Evolutionary conservation across 108 stramenopile genomes (phyloP), one percentile per base, ranked within the genome.

Genomic region (Skeletonema costatum): DNA sequence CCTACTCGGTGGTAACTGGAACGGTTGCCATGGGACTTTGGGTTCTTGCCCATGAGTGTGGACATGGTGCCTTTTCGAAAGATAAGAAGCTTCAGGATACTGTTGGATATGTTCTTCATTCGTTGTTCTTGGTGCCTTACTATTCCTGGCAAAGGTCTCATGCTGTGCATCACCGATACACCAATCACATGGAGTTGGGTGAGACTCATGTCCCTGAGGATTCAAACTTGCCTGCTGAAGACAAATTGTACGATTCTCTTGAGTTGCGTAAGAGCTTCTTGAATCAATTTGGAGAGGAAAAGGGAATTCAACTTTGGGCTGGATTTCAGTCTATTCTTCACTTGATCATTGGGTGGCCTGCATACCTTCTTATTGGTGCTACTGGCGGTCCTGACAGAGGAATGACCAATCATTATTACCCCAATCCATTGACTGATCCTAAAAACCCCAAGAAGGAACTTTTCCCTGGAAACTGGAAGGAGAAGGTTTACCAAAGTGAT

Each of bases 21-120:
- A 94, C 96, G 2, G 97, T 97, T 30, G 87, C 95, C 64, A 98
- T 98, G 81, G 98, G 99, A 39, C 80, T 98, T 19, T 99, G 99
- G 99, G 99, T 99, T 1, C 67, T 99, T 48, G 97, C 97, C 1
- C 99, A 99, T 71, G 99, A 99, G 77, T 99, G 99, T 80, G 99
- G 97, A 21, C 99, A 99, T 77, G 97, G 97, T 48, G 96, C 97
- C 46, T 99, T 98, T 77, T 93, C 93, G 62, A 92, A 93, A 51
- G 85, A 90, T 63, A 90, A 90, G 82, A 66, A 64, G 12, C 82
- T 98, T 17, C 98, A 99, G 76, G 96, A 98, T 81, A 77, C 88
- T 2, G 96, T 99, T 13, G 99, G 99, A 63, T 93, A 85, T 66
- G 76, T 92, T 30, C 66, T 96, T 35, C 99, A 99, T 83, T 91